Percentiles rank a stretch among this genome's conserved stretches.
phyloP scores from a whole-genome alignment of 2,329 filamentous ascomycete genomes.

The Aureobasidium sp. region DNA sequence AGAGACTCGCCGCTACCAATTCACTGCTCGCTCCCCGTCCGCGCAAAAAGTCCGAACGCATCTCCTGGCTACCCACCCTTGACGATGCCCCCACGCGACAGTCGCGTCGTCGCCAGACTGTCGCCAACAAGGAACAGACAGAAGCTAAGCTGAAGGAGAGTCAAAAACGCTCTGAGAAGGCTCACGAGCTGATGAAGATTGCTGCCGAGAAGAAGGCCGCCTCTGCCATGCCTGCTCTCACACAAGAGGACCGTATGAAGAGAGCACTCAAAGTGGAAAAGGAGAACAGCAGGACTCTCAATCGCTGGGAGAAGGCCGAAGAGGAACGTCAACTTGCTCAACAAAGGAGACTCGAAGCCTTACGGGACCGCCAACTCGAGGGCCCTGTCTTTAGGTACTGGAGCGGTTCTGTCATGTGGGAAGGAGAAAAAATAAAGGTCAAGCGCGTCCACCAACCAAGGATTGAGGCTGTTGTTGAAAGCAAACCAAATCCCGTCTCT shows the following conservation, averaged over 20 bases:
- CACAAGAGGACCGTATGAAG: slow-evolving; percentile 69
- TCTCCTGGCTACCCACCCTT: slow-evolving; percentile 60
- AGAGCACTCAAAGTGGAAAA: slow-evolving; percentile 80
- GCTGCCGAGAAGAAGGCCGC: slow-evolving; percentile 41
- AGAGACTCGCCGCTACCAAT: slow-evolving; percentile 47
- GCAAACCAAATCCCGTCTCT: slow-evolving; percentile 11
- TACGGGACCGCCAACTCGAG: slow-evolving; percentile 78
- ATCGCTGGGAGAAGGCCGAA: slow-evolving; percentile 89
- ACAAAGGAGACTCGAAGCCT: slow-evolving; percentile 72
- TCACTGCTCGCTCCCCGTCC: slow-evolving; percentile 36
- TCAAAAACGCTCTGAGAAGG: slow-evolving; percentile 63
- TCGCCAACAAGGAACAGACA: slow-evolving; percentile 50
- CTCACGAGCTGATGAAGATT: slow-evolving; percentile 57
- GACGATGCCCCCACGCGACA: slow-evolving; percentile 57
- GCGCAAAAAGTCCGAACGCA: slow-evolving; percentile 61
- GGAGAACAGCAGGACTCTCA: slow-evolving; percentile 81
- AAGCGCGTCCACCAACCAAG: slow-evolving; percentile 32
- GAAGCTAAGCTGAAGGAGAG: slow-evolving; percentile 68
- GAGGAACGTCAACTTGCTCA: slow-evolving; percentile 80
- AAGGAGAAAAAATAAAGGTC: slow-evolving; percentile 65
- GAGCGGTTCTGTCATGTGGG: slow-evolving; percentile 83
- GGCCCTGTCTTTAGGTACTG: slow-evolving; percentile 88
- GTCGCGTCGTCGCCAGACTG: slow-evolving; percentile 56
- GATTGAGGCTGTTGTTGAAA: slow-evolving; percentile 21
- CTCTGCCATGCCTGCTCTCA: slow-evolving; percentile 17